Conservation (phyloP, 345 rosid genomes). For the Dipteronia sinensis region DNA sequence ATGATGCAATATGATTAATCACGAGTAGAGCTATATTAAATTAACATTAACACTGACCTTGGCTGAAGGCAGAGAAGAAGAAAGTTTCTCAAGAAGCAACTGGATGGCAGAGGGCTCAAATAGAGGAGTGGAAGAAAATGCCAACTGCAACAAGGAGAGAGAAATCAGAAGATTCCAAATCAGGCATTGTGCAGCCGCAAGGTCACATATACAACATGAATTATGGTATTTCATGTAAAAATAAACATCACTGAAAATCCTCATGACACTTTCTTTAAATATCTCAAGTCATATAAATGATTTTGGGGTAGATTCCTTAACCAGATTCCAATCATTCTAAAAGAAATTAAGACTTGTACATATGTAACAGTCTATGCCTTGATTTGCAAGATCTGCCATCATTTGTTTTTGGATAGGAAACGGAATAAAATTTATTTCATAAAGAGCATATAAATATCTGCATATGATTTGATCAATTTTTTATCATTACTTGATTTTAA, state of each 20-base stretch:
- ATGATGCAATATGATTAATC: conserved; percentile 7
- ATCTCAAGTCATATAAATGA: background rate
- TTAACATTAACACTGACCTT: conserved; percentile 54
- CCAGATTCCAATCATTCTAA: background rate
- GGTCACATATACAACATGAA: background rate
- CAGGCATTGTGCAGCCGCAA: background rate
- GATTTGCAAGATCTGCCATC: background rate
- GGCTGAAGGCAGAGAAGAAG: conserved; percentile 80
- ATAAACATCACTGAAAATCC: background rate
- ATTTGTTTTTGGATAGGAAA: background rate
- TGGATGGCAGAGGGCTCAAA: conserved; percentile 90
- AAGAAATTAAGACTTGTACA: background rate
- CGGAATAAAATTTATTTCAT: background rate
- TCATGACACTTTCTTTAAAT: background rate
- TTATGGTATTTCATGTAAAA: background rate
- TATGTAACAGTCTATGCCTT: background rate
- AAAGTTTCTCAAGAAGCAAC: conserved; percentile 88
- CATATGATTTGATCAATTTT: conserved; percentile 2
- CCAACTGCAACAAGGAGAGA: conserved; percentile 48
- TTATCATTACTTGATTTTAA: conserved; percentile 2
- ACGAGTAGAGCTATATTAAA: background rate
- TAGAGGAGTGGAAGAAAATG: conserved; percentile 80
- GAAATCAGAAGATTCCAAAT: background rate
- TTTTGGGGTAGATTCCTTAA: background rate
- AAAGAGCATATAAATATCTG: background rate